Evolutionary conservation across 2,329 filamentous ascomycete genomes (phyloP).

Genomic region (Periconia sp.): DNA sequence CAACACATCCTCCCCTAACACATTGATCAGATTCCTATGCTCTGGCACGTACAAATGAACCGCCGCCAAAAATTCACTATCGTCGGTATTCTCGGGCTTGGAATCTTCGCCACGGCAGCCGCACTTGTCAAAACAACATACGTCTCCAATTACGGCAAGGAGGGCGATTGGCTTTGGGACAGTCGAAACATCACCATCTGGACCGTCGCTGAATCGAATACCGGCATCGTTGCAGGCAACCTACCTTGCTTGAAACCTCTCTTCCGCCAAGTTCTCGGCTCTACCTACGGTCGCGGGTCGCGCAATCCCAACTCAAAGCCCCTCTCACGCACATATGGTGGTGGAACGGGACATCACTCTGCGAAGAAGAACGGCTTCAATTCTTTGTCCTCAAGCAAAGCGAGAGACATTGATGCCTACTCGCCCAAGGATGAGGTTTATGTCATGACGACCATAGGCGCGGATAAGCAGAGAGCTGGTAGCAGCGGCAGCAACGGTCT

Average conservation of each 20-base stretch:
- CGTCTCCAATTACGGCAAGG: slow-evolving; percentile 39
- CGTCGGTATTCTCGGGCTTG: slow-evolving; percentile 46
- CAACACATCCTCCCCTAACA: neutral
- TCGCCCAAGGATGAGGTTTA: slow-evolving; percentile 2
- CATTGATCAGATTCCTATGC: slow-evolving; percentile 25
- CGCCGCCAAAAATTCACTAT: slow-evolving; percentile 45
- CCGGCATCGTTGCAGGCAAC: slow-evolving; percentile 49
- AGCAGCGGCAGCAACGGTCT: slow-evolving; percentile 1
- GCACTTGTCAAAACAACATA: slow-evolving; percentile 45
- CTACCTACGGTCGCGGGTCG: slow-evolving; percentile 28
- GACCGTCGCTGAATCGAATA: slow-evolving; percentile 48
- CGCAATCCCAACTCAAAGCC: slow-evolving; percentile 16
- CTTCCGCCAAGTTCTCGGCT: slow-evolving; percentile 40
- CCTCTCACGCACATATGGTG: slow-evolving; percentile 17
- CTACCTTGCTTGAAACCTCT: slow-evolving; percentile 48
- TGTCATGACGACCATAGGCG: slow-evolving; percentile 17
- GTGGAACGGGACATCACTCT: slow-evolving; percentile 16
- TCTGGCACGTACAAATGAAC: slow-evolving; percentile 42
- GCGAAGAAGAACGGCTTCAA: slow-evolving; percentile 6
- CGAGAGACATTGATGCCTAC: neutral
- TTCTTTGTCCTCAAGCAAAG: slow-evolving; percentile 9
- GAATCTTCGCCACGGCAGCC: slow-evolving; percentile 49
- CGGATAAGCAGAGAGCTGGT: slow-evolving; percentile 1
- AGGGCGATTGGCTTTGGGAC: slow-evolving; percentile 41
- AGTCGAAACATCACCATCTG: slow-evolving; percentile 52